These are phyloP conservation scores for Trichoderma pleuroti DNA, from an alignment of 2,329 filamentous ascomycete genomes.

Conservation along the genomic window DNA sequence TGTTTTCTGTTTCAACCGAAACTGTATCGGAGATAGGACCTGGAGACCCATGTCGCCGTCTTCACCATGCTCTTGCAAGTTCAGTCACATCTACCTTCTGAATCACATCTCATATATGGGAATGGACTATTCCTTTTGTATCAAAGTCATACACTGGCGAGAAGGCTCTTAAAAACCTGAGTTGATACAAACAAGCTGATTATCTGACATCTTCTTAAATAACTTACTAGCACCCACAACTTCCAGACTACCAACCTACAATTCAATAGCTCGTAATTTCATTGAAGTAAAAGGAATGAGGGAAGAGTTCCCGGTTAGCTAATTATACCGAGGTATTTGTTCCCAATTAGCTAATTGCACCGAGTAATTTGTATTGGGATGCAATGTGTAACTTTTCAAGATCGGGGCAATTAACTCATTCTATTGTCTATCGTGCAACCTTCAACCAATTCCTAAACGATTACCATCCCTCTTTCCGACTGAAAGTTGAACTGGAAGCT, in stretches of 20 bases:
- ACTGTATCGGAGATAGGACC: background rate
- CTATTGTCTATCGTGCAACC: background rate
- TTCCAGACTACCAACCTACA: background rate
- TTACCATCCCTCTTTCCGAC: background rate
- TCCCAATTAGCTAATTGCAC: background rate
- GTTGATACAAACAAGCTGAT: background rate
- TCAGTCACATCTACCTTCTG: background rate
- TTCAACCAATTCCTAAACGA: background rate
- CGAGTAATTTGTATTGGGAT: background rate
- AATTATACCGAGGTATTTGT: background rate
- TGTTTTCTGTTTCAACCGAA: background rate
- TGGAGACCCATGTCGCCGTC: background rate
- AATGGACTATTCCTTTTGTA: background rate
- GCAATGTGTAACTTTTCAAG: background rate
- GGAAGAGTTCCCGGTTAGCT: background rate
- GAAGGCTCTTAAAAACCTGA: background rate
- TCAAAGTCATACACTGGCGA: background rate
- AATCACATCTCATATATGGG: background rate
- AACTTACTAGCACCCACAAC: background rate
- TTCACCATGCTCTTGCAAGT: background rate
- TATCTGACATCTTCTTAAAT: background rate
- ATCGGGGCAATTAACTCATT: background rate
- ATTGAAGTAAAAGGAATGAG: background rate
- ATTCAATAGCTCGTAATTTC: background rate
- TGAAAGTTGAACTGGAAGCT: slow-evolving; percentile 1